Conservation (phyloP, 2,329 filamentous ascomycete species). For the Paecilomyces niveus region DNA sequence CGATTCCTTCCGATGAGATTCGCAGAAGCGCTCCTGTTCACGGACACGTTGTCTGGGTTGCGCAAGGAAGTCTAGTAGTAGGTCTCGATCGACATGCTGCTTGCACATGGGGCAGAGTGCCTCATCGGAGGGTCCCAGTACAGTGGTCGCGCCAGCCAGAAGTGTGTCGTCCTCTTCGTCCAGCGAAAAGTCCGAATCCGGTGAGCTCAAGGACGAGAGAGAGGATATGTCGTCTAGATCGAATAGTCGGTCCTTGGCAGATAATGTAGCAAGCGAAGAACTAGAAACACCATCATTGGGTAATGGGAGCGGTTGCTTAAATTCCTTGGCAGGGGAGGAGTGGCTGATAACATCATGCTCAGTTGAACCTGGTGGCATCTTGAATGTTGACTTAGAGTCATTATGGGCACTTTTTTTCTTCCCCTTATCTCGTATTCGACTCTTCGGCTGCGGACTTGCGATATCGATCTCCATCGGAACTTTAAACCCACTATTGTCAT, state of each 20-base stretch:
- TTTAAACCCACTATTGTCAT: constrained; percentile 14
- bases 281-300: constrained; percentile 16
- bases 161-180: constrained; percentile 10
- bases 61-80: constrained; percentile 48
- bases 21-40: constrained; percentile 51
- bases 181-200: constrained; percentile 12
- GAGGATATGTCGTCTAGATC: constrained; percentile 13
- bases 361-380: constrained; percentile 3
- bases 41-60: constrained; percentile 27
- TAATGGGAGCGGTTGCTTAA: constrained; percentile 19
- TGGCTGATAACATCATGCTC: constrained; percentile 3
- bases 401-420: background rate
- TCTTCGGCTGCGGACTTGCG: constrained; percentile 8
- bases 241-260: constrained; percentile 12
- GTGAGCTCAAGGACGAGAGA: constrained; percentile 24
- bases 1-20: constrained; percentile 51
- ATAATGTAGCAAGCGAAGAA: constrained; percentile 21
- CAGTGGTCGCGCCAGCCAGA: constrained; percentile 5
- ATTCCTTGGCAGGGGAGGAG: constrained; percentile 8
- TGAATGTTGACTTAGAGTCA: background rate
- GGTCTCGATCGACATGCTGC: constrained; percentile 47
- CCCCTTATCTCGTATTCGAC: background rate
- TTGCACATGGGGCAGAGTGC: constrained; percentile 62
- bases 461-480: constrained; percentile 17
- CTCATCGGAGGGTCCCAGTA: constrained; percentile 4